Conservation (phyloP, 208 protist species). For the Trypanosoma scelopori region DNA sequence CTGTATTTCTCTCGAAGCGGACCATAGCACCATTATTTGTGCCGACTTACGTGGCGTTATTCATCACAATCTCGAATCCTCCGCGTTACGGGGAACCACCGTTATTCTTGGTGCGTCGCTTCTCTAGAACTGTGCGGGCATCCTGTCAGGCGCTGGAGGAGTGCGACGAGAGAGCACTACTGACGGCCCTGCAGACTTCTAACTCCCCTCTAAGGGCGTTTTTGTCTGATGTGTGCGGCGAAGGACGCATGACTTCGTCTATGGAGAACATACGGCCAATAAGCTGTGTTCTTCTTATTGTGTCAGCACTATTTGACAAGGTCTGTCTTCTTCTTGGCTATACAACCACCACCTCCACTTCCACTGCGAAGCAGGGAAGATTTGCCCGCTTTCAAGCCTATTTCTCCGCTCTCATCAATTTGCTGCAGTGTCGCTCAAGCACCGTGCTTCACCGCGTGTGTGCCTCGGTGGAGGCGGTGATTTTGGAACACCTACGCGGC, state of each 20-base stretch:
- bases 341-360: constrained; percentile 23
- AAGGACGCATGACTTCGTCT: constrained; percentile 2
- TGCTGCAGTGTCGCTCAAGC: constrained; percentile 65
- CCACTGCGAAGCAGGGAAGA: constrained; percentile 22
- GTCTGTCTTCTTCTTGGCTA: constrained; percentile 60
- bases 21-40: constrained; percentile 70
- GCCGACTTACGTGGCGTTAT: constrained; percentile 68
- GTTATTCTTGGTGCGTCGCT: constrained; percentile 57
- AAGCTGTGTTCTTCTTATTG: constrained; percentile 68
- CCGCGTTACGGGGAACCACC: constrained; percentile 49
- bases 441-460: constrained; percentile 77
- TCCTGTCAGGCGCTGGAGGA: constrained; percentile 58
- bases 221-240: constrained; percentile 8
- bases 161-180: constrained; percentile 51
- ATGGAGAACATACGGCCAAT: constrained; percentile 57
- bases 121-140: constrained; percentile 50
- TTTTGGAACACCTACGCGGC: constrained; percentile 69
- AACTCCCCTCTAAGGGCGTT: constrained; percentile 20
- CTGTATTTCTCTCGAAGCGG: constrained; percentile 56
- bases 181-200: constrained; percentile 37
- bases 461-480: constrained; percentile 76
- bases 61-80: constrained; percentile 37
- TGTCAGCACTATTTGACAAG: constrained; percentile 75
- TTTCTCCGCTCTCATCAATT: constrained; percentile 74
- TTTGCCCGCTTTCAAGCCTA: constrained; percentile 66